A percentile compares a stretch with the other conserved stretches of the same genome.
These are phyloP conservation scores for Diutina pseudorugosa DNA, from an alignment of 1,139 yeast species.

Conservation along the genomic window DNA sequence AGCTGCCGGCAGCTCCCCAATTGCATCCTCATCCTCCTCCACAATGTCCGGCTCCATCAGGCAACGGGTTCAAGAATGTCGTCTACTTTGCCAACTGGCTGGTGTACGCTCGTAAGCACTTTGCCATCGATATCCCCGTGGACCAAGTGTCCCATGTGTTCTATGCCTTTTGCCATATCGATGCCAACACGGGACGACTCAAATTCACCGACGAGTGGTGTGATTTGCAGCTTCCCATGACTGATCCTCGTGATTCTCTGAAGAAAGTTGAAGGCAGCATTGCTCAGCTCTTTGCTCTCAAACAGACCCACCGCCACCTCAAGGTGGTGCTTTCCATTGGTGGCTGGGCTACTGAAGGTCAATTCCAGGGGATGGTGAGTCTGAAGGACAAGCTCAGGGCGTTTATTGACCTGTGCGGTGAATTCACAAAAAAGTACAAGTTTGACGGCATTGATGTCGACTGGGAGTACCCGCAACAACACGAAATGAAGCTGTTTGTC, in stretches of 20 bases:
- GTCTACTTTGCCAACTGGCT: slow-evolving; percentile 54
- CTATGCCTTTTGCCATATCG: slow-evolving; percentile 64
- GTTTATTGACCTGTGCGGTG: slow-evolving; percentile 42
- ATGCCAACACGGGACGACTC: slow-evolving; percentile 40
- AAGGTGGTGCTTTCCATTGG: slow-evolving; percentile 70
- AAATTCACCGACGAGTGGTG: slow-evolving; percentile 56
- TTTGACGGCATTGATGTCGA: slow-evolving; percentile 91
- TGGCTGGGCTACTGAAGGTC: slow-evolving; percentile 64
- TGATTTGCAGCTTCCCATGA: slow-evolving; percentile 38
- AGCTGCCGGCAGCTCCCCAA: not conserved
- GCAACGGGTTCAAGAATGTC: slow-evolving; percentile 12
- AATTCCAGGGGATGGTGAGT: slow-evolving; percentile 36
- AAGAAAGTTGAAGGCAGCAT: slow-evolving; percentile 31
- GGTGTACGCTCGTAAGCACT: slow-evolving; percentile 49
- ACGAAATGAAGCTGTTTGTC: slow-evolving; percentile 35
- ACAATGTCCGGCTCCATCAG: not conserved
- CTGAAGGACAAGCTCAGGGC: slow-evolving; percentile 21
- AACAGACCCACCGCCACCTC: slow-evolving; percentile 33
- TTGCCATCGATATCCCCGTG: slow-evolving; percentile 55
- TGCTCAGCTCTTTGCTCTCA: slow-evolving; percentile 42
- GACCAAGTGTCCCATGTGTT: slow-evolving; percentile 51
- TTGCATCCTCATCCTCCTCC: not conserved
- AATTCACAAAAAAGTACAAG: slow-evolving; percentile 39
- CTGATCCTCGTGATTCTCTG: slow-evolving; percentile 7
- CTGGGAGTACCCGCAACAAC: slow-evolving; percentile 75